Conservation (phyloP, 1,139 yeast species). For the Waltiozyma sp. region DNA sequence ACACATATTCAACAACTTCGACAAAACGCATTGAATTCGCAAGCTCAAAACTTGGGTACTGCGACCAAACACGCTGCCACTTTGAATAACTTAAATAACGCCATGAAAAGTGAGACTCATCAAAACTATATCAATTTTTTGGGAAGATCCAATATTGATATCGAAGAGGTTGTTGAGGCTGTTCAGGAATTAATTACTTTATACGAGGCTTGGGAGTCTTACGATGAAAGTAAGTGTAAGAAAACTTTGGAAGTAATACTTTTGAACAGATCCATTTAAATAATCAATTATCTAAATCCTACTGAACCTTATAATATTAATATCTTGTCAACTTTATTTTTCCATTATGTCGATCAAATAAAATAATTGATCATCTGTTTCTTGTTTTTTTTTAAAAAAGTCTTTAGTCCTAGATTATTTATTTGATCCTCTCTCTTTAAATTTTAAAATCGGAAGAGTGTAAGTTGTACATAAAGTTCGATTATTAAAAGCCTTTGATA, state of each 20-base stretch:
- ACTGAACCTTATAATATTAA: too few relatives aligned
- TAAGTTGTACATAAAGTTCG: too few relatives aligned
- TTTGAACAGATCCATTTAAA: slow-evolving; percentile 8
- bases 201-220: slow-evolving; percentile 77
- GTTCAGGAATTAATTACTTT: slow-evolving; percentile 72
- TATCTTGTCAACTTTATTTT: too few relatives aligned
- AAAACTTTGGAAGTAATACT: slow-evolving; percentile 18
- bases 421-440: too few relatives aligned
- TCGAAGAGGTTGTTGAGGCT: slow-evolving; percentile 67
- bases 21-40: slow-evolving; percentile 6
- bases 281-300: too few relatives aligned
- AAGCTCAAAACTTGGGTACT: slow-evolving; percentile 2
- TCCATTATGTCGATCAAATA: too few relatives aligned
- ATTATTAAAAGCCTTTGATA: too few relatives aligned
- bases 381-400: too few relatives aligned
- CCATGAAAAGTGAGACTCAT: slow-evolving; percentile 2
- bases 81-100: slow-evolving; percentile 1
- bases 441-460: too few relatives aligned
- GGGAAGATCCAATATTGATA: slow-evolving; percentile 65
- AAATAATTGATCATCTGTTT: too few relatives aligned
- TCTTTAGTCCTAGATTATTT: too few relatives aligned
- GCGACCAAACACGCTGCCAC: neutral
- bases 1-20: slow-evolving; percentile 17
- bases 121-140: slow-evolving; percentile 47
- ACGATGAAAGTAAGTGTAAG: slow-evolving; percentile 44